Evolutionary conservation across 2,329 filamentous ascomycete species (phyloP).

Genomic region (Hymenoscyphus occultus): DNA sequence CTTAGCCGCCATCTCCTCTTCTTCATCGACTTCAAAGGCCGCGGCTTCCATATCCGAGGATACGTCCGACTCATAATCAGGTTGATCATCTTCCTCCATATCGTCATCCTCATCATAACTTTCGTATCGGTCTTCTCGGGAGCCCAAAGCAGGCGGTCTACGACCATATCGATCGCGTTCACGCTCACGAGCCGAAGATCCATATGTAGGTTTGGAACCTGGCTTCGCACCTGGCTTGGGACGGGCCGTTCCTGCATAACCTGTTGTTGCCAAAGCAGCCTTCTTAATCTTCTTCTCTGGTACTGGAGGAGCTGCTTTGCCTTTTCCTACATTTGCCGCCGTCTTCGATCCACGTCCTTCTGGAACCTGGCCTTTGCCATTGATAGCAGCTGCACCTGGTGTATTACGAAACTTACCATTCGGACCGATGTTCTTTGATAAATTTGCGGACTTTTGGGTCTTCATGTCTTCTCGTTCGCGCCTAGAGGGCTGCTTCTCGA

Average conservation of each 20-base stretch:
- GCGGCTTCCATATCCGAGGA: conserved; percentile 80
- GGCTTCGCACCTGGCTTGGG: conserved; percentile 47
- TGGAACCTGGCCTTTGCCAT: conserved; percentile 14
- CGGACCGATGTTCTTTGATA: conserved; percentile 30
- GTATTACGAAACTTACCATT: conserved; percentile 30
- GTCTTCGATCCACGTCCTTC: conserved; percentile 19
- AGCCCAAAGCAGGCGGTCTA: conserved; percentile 8
- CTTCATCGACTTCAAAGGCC: conserved; percentile 67
- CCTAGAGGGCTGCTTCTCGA: conserved; percentile 61
- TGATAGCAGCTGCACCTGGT: conserved; percentile 12
- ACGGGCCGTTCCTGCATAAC: conserved; percentile 63
- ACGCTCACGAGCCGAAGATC: conserved; percentile 24
- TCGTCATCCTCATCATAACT: conserved; percentile 35
- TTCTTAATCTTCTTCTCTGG: conserved; percentile 60
- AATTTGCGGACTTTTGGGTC: conserved; percentile 25
- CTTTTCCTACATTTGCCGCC: conserved; percentile 25
- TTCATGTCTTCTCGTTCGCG: conserved; percentile 41
- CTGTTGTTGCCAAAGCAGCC: conserved; percentile 58
- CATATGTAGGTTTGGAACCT: conserved; percentile 28
- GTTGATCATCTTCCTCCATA: conserved; percentile 51
- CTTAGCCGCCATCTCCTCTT: conserved; percentile 62
- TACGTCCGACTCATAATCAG: conserved; percentile 61
- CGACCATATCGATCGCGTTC: conserved; percentile 20
- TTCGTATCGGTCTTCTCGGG: conserved; percentile 21
- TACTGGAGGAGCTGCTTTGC: conserved; percentile 32